Percentiles rank a stretch among this genome's conserved stretches.
phyloP scores from a whole-genome alignment of 2,329 filamentous ascomycete genomes.

The Diplodia corticola region DNA sequence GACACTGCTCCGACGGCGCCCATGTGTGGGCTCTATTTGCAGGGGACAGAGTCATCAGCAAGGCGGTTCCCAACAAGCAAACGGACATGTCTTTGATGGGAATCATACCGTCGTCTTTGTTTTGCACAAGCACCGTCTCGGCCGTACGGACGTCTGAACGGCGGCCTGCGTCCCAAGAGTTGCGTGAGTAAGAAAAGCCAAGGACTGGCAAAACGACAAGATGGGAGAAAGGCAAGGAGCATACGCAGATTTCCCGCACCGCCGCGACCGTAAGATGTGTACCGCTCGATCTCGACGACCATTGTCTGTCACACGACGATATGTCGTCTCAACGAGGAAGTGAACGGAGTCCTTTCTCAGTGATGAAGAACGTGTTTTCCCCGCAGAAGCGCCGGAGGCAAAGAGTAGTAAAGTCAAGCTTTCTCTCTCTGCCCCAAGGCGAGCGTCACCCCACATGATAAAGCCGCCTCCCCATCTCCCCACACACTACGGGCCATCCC shows the following conservation, averaged over 20 bases:
- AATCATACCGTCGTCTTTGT: slow-evolving; percentile 23
- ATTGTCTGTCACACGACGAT: neutral
- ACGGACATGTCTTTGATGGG: neutral
- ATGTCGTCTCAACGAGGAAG: neutral
- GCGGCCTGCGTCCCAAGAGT: neutral
- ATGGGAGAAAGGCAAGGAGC: neutral
- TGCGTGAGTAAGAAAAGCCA: neutral
- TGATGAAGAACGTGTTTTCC: neutral
- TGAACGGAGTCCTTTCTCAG: neutral
- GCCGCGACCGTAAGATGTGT: slow-evolving; percentile 29
- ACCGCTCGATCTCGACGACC: slow-evolving; percentile 25
- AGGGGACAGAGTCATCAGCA: neutral
- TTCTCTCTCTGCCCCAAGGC: no score
- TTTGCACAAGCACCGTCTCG: slow-evolving; percentile 13
- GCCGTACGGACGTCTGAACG: neutral
- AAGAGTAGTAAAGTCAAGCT: neutral
- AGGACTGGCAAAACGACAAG: no score
- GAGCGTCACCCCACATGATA: neutral
- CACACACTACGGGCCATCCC: neutral
- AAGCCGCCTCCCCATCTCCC: neutral
- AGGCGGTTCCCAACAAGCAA: neutral
- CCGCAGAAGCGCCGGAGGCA: neutral
- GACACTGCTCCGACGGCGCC: slow-evolving; percentile 25
- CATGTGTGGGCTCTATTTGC: neutral
- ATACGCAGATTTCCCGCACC: slow-evolving; percentile 30